phyloP scores from a whole-genome alignment of 176 grass and related monocot species.

The Juncus inflexus region DNA sequence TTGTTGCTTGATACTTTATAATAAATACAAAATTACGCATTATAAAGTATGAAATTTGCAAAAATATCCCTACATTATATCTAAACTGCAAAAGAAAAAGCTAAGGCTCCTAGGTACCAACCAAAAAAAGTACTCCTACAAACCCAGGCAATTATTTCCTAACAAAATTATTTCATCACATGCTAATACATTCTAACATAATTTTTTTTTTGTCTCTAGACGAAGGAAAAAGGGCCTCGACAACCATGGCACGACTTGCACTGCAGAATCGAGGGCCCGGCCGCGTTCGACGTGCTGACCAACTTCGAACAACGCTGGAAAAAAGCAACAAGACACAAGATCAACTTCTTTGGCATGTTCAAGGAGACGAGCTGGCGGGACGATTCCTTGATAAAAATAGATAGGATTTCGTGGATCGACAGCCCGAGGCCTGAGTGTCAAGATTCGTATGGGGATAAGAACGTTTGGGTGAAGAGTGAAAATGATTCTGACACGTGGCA shows the following conservation, averaged over 20 bases:
- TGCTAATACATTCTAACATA: too few relatives aligned
- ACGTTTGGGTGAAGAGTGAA: conserved; percentile 50
- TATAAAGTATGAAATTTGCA: too few relatives aligned
- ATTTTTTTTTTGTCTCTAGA: background rate
- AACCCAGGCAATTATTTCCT: too few relatives aligned
- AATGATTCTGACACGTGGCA: conserved; percentile 86
- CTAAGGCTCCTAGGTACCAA: too few relatives aligned
- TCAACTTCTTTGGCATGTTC: conserved; percentile 38
- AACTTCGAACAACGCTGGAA: conserved; percentile 96
- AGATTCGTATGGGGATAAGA: conserved; percentile 28
- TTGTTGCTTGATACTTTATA: too few relatives aligned
- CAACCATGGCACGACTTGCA: conserved; percentile 97
- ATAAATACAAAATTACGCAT: too few relatives aligned
- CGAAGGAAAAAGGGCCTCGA: conserved; percentile 41
- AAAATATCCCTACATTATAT: too few relatives aligned
- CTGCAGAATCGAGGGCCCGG: conserved; percentile 84
- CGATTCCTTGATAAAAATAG: conserved; percentile 73
- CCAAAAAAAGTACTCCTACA: too few relatives aligned
- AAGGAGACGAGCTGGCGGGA: conserved; percentile 65
- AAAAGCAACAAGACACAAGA: conserved; percentile 78
- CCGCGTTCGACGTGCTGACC: conserved; percentile 75
- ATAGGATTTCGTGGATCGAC: conserved; percentile 88
- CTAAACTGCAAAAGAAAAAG: too few relatives aligned
- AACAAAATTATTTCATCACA: too few relatives aligned
- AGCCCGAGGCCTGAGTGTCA: conserved; percentile 26